These are phyloP conservation scores for Eucalyptus regnans DNA, from an alignment of 345 rosid genomes.

Conservation along the genomic window DNA sequence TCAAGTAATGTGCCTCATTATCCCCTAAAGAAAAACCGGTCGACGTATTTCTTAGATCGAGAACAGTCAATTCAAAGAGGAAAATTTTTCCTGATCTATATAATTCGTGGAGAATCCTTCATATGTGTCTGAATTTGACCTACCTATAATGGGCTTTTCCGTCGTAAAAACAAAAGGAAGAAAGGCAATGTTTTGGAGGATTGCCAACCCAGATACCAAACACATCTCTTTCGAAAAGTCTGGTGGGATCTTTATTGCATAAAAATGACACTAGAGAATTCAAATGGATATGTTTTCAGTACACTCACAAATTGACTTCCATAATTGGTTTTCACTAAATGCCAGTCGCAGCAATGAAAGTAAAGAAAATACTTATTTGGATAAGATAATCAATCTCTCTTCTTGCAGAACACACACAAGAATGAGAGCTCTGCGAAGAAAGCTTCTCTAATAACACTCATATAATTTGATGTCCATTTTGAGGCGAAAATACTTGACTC, in stretches of 20 bases:
- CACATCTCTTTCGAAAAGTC: not conserved
- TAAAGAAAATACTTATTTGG: slow-evolving; percentile 3
- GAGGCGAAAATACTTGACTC: slow-evolving; percentile 44
- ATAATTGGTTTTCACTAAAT: not conserved
- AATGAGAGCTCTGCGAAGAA: not conserved
- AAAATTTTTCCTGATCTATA: not conserved
- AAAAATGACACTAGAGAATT: not conserved
- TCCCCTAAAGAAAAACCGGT: not conserved
- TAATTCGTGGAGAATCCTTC: not conserved
- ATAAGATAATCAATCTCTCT: not conserved
- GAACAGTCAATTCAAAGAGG: not conserved
- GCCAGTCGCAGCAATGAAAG: not conserved
- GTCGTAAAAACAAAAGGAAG: not conserved
- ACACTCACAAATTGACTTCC: not conserved
- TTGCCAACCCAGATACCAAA: not conserved
- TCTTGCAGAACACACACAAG: not conserved
- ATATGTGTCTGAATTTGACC: not conserved
- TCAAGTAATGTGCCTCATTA: not conserved
- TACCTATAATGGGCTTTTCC: not conserved
- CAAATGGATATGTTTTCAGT: not conserved
- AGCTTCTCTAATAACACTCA: not conserved
- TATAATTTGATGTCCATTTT: slow-evolving; percentile 19
- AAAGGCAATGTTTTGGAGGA: not conserved
- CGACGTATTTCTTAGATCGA: not conserved
- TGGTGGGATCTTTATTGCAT: not conserved